Evolutionary conservation across 2,329 filamentous ascomycete species (phyloP).

Genomic region (Shiraia sp.): DNA sequence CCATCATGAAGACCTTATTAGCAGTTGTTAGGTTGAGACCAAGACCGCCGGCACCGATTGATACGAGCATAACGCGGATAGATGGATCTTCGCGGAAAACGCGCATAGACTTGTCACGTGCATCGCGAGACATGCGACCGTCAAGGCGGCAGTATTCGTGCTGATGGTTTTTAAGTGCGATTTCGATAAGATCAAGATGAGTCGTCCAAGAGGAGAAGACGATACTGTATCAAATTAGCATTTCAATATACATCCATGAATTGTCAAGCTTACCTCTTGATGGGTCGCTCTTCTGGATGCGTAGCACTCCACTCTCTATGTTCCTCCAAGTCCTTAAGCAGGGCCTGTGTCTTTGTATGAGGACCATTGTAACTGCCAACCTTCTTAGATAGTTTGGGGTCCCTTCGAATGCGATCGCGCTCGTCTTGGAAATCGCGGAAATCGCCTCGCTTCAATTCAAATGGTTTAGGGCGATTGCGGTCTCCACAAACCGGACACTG

Average conservation of each 20-base stretch:
- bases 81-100: conserved; percentile 72
- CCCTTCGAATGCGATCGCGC: conserved; percentile 59
- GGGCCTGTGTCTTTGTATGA: conserved; percentile 86
- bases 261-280: conserved; percentile 63
- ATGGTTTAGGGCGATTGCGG: conserved; percentile 65
- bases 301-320: conserved; percentile 65
- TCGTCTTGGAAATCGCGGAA: conserved; percentile 56
- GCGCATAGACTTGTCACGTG: conserved; percentile 76
- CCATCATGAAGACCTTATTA: conserved; percentile 93
- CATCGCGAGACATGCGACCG: conserved; percentile 78
- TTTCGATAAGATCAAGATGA: conserved; percentile 88
- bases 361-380: conserved; percentile 77
- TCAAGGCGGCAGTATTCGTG: conserved; percentile 82
- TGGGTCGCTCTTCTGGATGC: conserved; percentile 69
- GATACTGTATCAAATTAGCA: conserved; percentile 55
- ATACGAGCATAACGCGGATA: conserved; percentile 83
- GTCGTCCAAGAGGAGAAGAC: conserved; percentile 97
- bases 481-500: conserved; percentile 71
- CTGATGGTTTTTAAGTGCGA: conserved; percentile 69
- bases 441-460: conserved; percentile 67
- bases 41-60: conserved; percentile 87
- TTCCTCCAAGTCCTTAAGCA: conserved; percentile 73
- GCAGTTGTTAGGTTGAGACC: conserved; percentile 88
- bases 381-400: conserved; percentile 61
- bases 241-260: not conserved